A percentile compares a stretch with the other conserved stretches of the same genome.
Evolutionary conservation across 768 basidiomycete species (phyloP).

Genomic region (Mycena alexandri): DNA sequence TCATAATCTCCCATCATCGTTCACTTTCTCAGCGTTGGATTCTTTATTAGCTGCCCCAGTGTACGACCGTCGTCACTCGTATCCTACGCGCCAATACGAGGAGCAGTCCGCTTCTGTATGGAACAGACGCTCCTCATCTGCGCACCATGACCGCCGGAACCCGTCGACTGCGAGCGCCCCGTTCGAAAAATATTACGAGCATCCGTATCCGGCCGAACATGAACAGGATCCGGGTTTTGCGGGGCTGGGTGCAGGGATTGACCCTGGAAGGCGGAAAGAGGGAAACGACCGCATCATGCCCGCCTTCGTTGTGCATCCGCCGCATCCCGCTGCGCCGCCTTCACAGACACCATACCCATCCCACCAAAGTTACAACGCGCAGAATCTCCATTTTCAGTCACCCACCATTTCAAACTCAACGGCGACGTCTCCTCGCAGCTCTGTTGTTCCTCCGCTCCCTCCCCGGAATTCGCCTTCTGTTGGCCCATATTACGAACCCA

Average conservation of each 20-base stretch:
- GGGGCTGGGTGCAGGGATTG: constrained; percentile 33
- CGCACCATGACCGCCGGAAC: constrained; percentile 14
- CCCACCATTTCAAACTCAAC: not conserved
- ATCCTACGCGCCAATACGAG: constrained; percentile 33
- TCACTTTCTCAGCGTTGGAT: not conserved
- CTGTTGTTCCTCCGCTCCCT: not conserved
- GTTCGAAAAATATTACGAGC: constrained; percentile 35
- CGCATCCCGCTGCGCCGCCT: not conserved
- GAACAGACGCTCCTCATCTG: constrained; percentile 16
- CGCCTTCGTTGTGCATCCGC: constrained; percentile 20
- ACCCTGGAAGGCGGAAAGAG: constrained; percentile 25
- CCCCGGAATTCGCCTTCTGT: not conserved
- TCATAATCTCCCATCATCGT: not conserved
- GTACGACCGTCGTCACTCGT: constrained; percentile 34
- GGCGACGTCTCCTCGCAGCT: not conserved
- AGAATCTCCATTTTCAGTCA: not conserved
- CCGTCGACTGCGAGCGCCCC: constrained; percentile 30
- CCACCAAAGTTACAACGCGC: not conserved
- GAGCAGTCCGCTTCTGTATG: constrained; percentile 4
- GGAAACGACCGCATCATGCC: constrained; percentile 17
- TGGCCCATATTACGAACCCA: not conserved
- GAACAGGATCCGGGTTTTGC: constrained; percentile 35
- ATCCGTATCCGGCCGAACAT: constrained; percentile 26
- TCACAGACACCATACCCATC: constrained; percentile 1
- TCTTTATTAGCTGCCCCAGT: constrained; percentile 32